phyloP scores from a whole-genome alignment of 202 grass and related monocot genomes.

The Musa balbisiana region DNA sequence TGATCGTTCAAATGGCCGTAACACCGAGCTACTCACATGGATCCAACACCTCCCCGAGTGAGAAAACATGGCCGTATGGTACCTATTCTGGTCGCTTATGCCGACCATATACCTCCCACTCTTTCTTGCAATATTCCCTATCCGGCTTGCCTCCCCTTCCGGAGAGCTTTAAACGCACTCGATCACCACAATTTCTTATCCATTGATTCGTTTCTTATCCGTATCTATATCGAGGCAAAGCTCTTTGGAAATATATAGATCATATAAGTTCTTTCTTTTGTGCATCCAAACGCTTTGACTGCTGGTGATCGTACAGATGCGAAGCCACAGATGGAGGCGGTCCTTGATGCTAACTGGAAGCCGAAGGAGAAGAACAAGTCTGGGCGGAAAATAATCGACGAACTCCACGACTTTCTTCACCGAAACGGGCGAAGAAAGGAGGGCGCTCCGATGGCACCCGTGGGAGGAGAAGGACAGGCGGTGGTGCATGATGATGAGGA shows the following conservation, averaged over 20 bases:
- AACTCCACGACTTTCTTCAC: too few species aligned
- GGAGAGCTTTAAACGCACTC: constrained; percentile 66
- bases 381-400: too few species aligned
- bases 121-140: constrained; percentile 80
- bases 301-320: neutral
- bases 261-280: neutral
- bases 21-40: constrained; percentile 97
- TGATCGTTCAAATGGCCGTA: constrained; percentile 7
- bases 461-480: neutral
- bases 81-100: constrained; percentile 71
- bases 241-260: neutral
- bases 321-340: neutral
- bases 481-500: neutral
- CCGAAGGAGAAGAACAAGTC: too few species aligned
- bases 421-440: neutral
- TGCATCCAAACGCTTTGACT: too few species aligned
- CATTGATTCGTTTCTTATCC: too few species aligned
- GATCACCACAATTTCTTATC: constrained; percentile 30
- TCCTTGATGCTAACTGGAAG: too few species aligned
- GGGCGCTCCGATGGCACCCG: neutral
- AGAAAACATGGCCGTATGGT: constrained; percentile 78
- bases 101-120: constrained; percentile 12
- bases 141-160: constrained; percentile 71
- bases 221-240: neutral
- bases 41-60: constrained; percentile 82